Evolutionary conservation across 2,329 filamentous ascomycete species (phyloP), one percentile per base, ranked within the genome.

Genomic region (Chaetomiaceae sp.): DNA sequence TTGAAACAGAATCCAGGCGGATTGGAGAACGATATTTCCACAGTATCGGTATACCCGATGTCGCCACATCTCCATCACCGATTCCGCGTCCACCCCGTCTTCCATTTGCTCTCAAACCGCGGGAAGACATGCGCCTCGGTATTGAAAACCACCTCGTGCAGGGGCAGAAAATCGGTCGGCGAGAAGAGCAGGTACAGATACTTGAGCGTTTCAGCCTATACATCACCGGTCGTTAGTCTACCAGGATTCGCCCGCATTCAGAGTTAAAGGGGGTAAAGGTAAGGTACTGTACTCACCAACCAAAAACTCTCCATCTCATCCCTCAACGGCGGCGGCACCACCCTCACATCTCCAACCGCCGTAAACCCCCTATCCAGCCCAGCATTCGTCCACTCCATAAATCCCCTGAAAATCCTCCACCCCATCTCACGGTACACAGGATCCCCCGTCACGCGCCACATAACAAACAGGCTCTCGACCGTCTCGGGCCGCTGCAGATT

Each of bases 241-340:
- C 32, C 1, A n/a, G 23, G 2, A n/a, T 11, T 13, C 4, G 2
- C 13, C 32, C 8, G 3, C 14, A 11, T 14, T n/a, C n/a, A 16
- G 21, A 3, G 36, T 3, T 4, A 3, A 25, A 14, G 1, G 3
- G 14, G 20, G 11, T 14, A 27, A 33, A 37, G 18, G 20, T 10
- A 4, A 21, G 14, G 30, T 5, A 33, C 9, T 4, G 18, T 6
- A 18, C 48, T 37, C 48, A 50, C 48, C 76, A 97, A 81, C 94
- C 94, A 99, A 73, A 96, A 97, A 67, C 89, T 95, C 73, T 99
- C 94, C 92, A 97, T 96, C 62, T 97, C 96, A 70, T 99, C 92
- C 56, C 83, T 78, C 37, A 76, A 73, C n/a, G 75, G 69, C 0
- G 90, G 82, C 16, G 91, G 90, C 9, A 92, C 71, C 4, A 71